phyloP scores from a whole-genome alignment of 2,329 filamentous ascomycete genomes.

The Metarhizium rileyi region DNA sequence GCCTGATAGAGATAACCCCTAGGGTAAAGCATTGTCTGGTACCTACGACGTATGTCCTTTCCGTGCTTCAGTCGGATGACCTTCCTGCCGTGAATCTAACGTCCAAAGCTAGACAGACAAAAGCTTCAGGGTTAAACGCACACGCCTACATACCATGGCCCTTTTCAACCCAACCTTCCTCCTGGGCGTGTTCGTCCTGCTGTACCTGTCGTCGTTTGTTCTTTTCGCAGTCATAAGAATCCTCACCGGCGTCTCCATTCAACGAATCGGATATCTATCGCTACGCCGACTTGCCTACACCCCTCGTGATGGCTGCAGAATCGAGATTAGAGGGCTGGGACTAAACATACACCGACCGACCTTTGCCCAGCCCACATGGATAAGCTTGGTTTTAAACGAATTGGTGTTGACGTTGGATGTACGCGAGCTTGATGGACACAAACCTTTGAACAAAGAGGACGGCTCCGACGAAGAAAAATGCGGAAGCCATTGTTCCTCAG shows the following conservation, averaged over 20 bases:
- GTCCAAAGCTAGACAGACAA: too few relatives aligned
- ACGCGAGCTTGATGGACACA: constrained; percentile 48
- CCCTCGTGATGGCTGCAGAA: constrained; percentile 75
- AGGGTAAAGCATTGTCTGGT: constrained; percentile 2
- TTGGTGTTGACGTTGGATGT: constrained; percentile 76
- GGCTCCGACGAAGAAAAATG: constrained; percentile 16
- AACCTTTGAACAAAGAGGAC: constrained; percentile 21
- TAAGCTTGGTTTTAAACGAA: constrained; percentile 82
- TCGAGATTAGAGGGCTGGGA: constrained; percentile 83
- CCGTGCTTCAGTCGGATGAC: background rate
- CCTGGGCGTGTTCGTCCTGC: constrained; percentile 72
- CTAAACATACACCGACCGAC: constrained; percentile 86
- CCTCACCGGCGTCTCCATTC: constrained; percentile 87
- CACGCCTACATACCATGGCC: constrained; percentile 38
- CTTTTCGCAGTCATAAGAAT: constrained; percentile 89
- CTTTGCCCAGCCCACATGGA: constrained; percentile 93
- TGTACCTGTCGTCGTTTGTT: constrained; percentile 87
- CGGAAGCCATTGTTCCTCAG: constrained; percentile 17
- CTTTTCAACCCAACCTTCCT: constrained; percentile 70
- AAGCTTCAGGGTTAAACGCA: background rate
- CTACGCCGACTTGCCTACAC: constrained; percentile 85
- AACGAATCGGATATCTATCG: constrained; percentile 87
- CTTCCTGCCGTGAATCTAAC: background rate
- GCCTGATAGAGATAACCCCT: constrained; percentile 2
- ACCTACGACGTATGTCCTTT: background rate